Evolutionary conservation across 768 basidiomycete genomes (phyloP), one percentile per base, ranked within the genome.

Genomic region (Galerina marginata): DNA sequence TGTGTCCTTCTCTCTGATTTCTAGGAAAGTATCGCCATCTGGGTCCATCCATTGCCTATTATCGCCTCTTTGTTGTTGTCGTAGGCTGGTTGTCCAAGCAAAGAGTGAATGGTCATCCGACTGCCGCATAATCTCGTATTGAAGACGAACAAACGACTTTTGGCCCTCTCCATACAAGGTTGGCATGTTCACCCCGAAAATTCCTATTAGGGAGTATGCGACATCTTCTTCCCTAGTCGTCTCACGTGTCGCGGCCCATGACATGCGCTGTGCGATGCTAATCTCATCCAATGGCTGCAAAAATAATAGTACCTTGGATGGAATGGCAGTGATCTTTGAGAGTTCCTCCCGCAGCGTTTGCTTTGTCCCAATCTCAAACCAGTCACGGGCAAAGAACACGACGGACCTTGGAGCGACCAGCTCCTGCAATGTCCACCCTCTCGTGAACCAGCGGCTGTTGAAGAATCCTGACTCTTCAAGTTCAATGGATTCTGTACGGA

Each of bases 401-500:
- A 61, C 23, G 9, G 36, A 25, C 2, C 23, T 37, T 4, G 63
- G 56, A 1, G 59, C 63, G 10, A 65, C 15, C 1, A 65, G 48
- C 25, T 65, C 63, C 25, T 65, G 63, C 9, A 61, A 33, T 2
- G 59, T 65, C 63, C 63, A 64, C n/a, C 59, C 63, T 3, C 63
- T 59, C 0, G 54, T 64, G 42, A 64, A 65, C 63, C 63, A 61
- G n/a, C 51, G 56, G 23, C 20, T 43, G 2, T 14, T 2, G 6
- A 3, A 43, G 20, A 43, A 20, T 20, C 14, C 42, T 43, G 16
- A 43, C 12, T 4, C 16, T 20, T 14, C 12, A 14, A 14, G 12
- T 3, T 14, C 12, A 43, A 20, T 3, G 16, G 5, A 14, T 43
- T 43, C 42, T 14, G n/a, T n/a, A n/a, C n/a, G n/a, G n/a, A n/a